Evolutionary conservation across 2,329 filamentous ascomycete species (phyloP), one percentile per base, ranked within the genome.

Genomic region (Neoarthrinium moseri): DNA sequence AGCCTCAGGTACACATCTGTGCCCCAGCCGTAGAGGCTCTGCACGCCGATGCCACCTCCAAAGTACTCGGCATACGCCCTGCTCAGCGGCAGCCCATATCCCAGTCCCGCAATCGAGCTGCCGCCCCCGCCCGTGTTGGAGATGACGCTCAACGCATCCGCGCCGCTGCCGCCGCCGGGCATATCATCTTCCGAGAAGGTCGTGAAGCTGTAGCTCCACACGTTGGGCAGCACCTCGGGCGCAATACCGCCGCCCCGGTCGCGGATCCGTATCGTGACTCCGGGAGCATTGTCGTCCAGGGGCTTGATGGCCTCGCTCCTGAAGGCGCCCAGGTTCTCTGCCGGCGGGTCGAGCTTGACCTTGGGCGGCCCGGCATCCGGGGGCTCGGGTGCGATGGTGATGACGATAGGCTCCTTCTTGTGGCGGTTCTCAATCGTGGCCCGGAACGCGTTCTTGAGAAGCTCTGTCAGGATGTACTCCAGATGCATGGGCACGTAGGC

Each of bases 1-100:
- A 87, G 63, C 39, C 80, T 69, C 37, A 87, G 62, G 57, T 87
- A 87, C 2, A 87, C 84, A 59, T 87, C 83, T 5, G 81, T 83
- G 4, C 81, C 94, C 94, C 94, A 99, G 4, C 94, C 92, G 73
- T 90, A 94, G 37, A 97, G 69, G 63, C 90, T 96, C 75, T 99
- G 92, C n/a, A 99, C 85, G 4, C 85, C 85, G 48, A 99, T 94
- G 3, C 91, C 91, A 1, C 94, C 94, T 2, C 94, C 94, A 73
- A 99, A 99, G 60, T 97, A 99, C 71, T 99, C 92, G 1, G 94
- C 94, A 62, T 99, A 99, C 0, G 94, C 92, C 51, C 94, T 79
- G 43, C 91, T 91, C 18, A 99, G 69, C 2, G 94, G 94, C 51
- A 99, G 64, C 0, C 94, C 94, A 63, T 99, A 99, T 1, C 94